Conservation (phyloP, 2,329 filamentous ascomycete species). For the Immersiporthe knoxdaviesiana region DNA sequence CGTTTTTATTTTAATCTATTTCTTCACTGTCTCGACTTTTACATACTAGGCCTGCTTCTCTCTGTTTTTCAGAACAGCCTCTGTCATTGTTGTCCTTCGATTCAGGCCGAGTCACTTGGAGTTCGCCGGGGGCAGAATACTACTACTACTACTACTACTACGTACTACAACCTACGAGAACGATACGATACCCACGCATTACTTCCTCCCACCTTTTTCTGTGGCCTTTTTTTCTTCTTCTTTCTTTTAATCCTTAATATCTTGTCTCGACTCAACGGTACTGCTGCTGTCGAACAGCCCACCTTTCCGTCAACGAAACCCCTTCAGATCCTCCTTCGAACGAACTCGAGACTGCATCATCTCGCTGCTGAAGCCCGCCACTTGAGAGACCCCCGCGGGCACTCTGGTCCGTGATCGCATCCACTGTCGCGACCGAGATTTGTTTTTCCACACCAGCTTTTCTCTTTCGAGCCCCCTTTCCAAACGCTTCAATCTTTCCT, state of each 20-base stretch:
- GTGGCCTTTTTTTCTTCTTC: neutral
- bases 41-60: neutral
- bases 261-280: slow-evolving; percentile 12
- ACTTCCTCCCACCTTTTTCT: neutral
- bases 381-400: neutral
- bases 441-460: too few relatives aligned
- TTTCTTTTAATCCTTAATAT: slow-evolving; percentile 21
- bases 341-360: slow-evolving; percentile 11
- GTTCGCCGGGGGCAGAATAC: neutral
- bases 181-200: slow-evolving; percentile 17
- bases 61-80: slow-evolving; percentile 1
- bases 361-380: slow-evolving; percentile 15
- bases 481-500: neutral
- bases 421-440: neutral
- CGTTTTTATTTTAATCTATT: neutral
- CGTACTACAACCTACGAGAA: slow-evolving; percentile 1
- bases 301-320: neutral
- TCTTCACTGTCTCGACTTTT: neutral
- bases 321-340: slow-evolving; percentile 3
- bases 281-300: slow-evolving; percentile 2
- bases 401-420: slow-evolving; percentile 13
- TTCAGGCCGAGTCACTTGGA: slow-evolving; percentile 9
- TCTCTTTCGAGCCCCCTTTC: neutral
- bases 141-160: neutral
- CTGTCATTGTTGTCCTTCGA: slow-evolving; percentile 10